A percentile compares a stretch with the other conserved stretches of the same genome.
Evolutionary conservation across 2,329 filamentous ascomycete species (phyloP).

Genomic region (Aspergillus ruber): DNA sequence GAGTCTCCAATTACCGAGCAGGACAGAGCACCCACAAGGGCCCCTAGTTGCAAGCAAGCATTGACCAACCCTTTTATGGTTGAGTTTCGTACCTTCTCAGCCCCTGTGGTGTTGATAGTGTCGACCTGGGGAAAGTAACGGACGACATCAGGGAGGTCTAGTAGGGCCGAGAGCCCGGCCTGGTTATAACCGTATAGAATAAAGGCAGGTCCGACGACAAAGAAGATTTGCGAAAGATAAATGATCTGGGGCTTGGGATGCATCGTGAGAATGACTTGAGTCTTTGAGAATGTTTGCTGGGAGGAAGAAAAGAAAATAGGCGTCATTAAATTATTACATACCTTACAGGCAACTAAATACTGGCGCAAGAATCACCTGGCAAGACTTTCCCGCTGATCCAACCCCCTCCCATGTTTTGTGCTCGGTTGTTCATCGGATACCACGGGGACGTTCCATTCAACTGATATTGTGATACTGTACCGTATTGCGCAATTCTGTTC

Average conservation of each 20-base stretch:
- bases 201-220: constrained; percentile 18
- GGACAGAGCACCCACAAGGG: constrained; percentile 11
- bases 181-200: constrained; percentile 19
- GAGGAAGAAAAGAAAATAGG: not conserved
- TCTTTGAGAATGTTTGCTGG: not conserved
- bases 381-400: not conserved
- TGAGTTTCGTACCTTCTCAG: constrained; percentile 4
- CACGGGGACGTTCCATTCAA: not conserved
- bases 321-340: not conserved
- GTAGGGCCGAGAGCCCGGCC: constrained; percentile 14
- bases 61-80: constrained; percentile 21
- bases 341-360: not conserved
- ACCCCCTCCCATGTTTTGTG: not conserved
- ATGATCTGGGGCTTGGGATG: not conserved
- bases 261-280: not conserved
- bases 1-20: constrained; percentile 35
- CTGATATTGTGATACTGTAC: not conserved
- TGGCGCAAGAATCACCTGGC: not conserved
- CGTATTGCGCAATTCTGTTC: not conserved
- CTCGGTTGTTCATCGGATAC: not conserved
- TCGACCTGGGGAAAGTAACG: constrained; percentile 16
- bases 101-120: constrained; percentile 11
- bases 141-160: constrained; percentile 15
- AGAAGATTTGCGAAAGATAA: constrained; percentile 21
- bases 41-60: constrained; percentile 12